A percentile compares a stretch with the other conserved stretches of the same genome.
phyloP scores from a whole-genome alignment of 345 rosid genomes.

The Eutrema yunnanense region DNA sequence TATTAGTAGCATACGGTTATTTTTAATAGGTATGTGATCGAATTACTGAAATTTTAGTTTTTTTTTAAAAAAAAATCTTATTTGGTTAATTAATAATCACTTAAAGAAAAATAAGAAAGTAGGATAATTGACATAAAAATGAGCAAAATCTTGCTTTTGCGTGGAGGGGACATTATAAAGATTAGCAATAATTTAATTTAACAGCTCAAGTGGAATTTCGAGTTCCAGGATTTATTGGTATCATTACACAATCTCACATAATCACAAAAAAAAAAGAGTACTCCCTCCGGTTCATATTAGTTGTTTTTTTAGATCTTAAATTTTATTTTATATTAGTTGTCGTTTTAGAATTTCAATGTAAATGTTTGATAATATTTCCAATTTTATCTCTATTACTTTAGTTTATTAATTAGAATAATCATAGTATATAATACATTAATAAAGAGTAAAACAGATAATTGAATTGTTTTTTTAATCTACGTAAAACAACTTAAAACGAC shows the following conservation, averaged over 20 bases:
- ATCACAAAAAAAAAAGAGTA: neutral
- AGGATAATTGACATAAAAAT: neutral
- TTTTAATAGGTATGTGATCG: neutral
- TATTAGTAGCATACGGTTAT: neutral
- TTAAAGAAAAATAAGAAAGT: neutral
- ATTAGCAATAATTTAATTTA: neutral
- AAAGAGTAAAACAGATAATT: too few species aligned
- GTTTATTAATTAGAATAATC: too few species aligned
- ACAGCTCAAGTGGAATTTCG: conserved; percentile 20
- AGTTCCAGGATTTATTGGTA: conserved; percentile 18
- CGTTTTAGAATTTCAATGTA: too few species aligned
- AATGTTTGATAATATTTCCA: too few species aligned
- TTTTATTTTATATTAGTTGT: too few species aligned
- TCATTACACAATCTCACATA: conserved; percentile 14
- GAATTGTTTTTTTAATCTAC: too few species aligned
- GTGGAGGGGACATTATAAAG: neutral
- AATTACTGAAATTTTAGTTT: neutral
- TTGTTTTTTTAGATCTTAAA: too few species aligned
- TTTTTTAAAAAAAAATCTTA: too few species aligned
- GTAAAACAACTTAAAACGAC: too few species aligned
- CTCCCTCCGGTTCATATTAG: too few species aligned
- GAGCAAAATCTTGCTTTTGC: neutral
- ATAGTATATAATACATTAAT: too few species aligned
- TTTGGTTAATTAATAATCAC: neutral
- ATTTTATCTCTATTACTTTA: too few species aligned